These are phyloP conservation scores for Globisporangium mamillatum DNA, from an alignment of 352 stramenopile species.

Conservation along the genomic window DNA sequence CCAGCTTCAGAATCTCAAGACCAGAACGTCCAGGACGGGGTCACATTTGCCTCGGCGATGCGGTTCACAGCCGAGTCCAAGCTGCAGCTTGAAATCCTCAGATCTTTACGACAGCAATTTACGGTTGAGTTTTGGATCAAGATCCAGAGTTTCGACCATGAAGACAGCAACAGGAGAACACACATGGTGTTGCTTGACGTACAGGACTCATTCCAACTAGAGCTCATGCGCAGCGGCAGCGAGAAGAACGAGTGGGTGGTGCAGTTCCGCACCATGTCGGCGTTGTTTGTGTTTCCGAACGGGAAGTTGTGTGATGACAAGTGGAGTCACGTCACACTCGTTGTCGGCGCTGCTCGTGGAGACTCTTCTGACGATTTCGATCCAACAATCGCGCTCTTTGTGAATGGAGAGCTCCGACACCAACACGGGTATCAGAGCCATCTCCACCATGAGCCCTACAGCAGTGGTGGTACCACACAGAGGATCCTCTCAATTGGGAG, in stretches of 20 bases:
- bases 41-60: conserved; percentile 25
- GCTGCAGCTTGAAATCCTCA: conserved; percentile 22
- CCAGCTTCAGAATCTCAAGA: not conserved
- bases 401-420: conserved; percentile 27
- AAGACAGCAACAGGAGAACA: not conserved
- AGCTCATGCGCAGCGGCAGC: conserved; percentile 15
- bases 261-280: conserved; percentile 29
- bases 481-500: conserved; percentile 30
- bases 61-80: conserved; percentile 24
- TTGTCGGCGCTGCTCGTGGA: not conserved
- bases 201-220: conserved; percentile 31
- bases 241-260: conserved; percentile 20
- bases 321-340: conserved; percentile 31
- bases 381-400: conserved; percentile 18
- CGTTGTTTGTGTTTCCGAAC: conserved; percentile 23
- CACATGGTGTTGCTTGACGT: conserved; percentile 32
- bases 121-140: conserved; percentile 43
- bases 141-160: conserved; percentile 17
- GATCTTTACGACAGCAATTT: conserved; percentile 20
- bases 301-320: conserved; percentile 6
- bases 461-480: not conserved
- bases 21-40: conserved; percentile 1
- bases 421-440: conserved; percentile 15
- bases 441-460: conserved; percentile 4
- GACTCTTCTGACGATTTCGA: conserved; percentile 22